Base-by-base conservation (phyloP, 2,329 filamentous ascomycete species). In the Aspergillus pseudoviridinutans region DNA sequence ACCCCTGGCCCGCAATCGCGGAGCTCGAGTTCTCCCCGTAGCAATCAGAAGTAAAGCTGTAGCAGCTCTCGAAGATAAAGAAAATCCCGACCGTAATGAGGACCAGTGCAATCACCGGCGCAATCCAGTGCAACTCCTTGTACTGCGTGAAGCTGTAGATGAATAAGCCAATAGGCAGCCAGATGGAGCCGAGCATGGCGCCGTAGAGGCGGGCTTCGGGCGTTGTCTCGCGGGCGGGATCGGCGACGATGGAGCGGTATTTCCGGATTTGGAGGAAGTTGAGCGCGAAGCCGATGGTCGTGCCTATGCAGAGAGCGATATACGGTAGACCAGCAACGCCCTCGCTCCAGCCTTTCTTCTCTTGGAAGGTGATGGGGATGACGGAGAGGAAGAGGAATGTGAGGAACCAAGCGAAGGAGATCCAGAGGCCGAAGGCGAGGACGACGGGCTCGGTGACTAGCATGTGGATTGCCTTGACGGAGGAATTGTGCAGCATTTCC, bases 141-240 rank as follows among this genome's bases (percentile, higher is more conserved):
- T 82, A 82, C 64, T 82, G 80, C 1, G 80, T 82, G 72, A 82
- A 82, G 42, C 73, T 76, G 74, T 82, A 83, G 66, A 83, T 79
- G 72, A 81, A 81, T 1, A 81, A 74, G 17, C 79, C 79, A 49
- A 80, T 66, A 14, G 79, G 79, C 12, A 81, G 71, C 71, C 73
- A 79, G 59, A 79, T 61, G 25, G 78, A 76, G 25, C 79, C 79
- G 60, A 71, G 79, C 64, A 81, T 75, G 51, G 78, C 77, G n/a
- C 78, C 78, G 61, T 80, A 80, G 2, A 81, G 74, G 22, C 79
- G 76, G n/a, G 70, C 70, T 57, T 81, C 79, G 3, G 79, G 78
- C 0, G 74, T 68, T n/a, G 78, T 66, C n/a, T 60, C 32, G 14
- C 32, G 32, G 7, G 47, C 35, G 20, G 66, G 64, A 10, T 72